Evolutionary conservation across 2,329 filamentous ascomycete genomes (phyloP), one percentile per base, ranked within the genome.

Genomic region (Xylariales sp.): DNA sequence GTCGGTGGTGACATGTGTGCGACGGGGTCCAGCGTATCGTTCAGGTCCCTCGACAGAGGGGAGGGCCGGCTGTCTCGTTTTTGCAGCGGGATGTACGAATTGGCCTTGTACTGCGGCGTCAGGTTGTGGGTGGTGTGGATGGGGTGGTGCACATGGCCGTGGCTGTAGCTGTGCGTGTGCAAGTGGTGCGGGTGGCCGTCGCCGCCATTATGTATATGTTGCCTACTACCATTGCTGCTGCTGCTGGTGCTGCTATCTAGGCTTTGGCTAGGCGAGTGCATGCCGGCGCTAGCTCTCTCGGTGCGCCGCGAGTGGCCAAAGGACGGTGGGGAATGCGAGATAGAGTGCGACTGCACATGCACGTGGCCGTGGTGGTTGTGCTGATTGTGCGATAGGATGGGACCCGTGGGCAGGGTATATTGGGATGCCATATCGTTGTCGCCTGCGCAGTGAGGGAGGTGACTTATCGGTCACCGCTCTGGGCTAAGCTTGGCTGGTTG

Each of bases 381-480:
- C 47, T 73, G 66, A 40, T 64, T 66, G 46, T 70, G 70, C 37
- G 69, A 66, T 31, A 74, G n/a, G n/a, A n/a, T 55, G 27, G 70
- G 62, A 24, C 72, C 64, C 24, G 70, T 66, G n/a, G 74, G 74
- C 38, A 78, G 56, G 36, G 67, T 63, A 52, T 75, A 78, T 16
- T n/a, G n/a, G n/a, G n/a, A n/a, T n/a, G n/a, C n/a, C n/a, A n/a
- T n/a, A n/a, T n/a, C n/a, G n/a, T n/a, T n/a, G n/a, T n/a, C n/a
- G n/a, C n/a, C n/a, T n/a, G n/a, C n/a, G n/a, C n/a, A n/a, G n/a
- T n/a, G n/a, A n/a, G n/a, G n/a, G n/a, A n/a, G n/a, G n/a, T n/a
- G n/a, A n/a, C n/a, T n/a, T n/a, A n/a, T n/a, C n/a, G n/a, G n/a
- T n/a, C n/a, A n/a, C n/a, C n/a, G n/a, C n/a, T n/a, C n/a, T n/a